These are phyloP conservation scores for Galerina marginata DNA, from an alignment of 768 basidiomycete genomes.

Conservation along the genomic window DNA sequence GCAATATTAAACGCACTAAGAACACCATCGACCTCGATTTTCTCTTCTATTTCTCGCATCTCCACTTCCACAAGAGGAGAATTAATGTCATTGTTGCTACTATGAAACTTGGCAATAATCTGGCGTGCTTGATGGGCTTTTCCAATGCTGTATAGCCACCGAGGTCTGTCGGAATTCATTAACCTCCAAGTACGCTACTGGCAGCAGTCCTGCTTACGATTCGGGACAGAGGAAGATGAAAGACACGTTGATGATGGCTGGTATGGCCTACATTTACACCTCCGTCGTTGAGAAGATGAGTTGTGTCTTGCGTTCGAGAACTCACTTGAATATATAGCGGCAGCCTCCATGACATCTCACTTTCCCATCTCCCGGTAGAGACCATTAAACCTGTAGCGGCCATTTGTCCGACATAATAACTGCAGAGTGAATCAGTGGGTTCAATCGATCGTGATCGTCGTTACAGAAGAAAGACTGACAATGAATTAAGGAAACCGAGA, in stretches of 20 bases:
- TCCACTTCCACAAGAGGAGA: constrained; percentile 58
- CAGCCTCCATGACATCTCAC: constrained; percentile 52
- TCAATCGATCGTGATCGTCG: too few relatives aligned
- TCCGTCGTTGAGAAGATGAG: neutral
- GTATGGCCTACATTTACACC: constrained; percentile 37
- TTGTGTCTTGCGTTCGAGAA: neutral
- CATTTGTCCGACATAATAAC: constrained; percentile 61
- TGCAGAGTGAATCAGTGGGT: constrained; percentile 16
- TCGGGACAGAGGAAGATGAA: constrained; percentile 55
- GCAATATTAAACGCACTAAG: constrained; percentile 40
- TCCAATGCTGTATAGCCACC: constrained; percentile 58
- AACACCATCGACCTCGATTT: constrained; percentile 48
- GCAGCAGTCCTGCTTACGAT: constrained; percentile 38
- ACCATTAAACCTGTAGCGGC: constrained; percentile 62
- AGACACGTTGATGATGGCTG: constrained; percentile 50
- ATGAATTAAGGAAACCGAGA: constrained; percentile 57
- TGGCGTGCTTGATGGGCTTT: constrained; percentile 44
- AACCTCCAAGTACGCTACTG: too few relatives aligned
- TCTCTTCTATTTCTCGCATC: constrained; percentile 59
- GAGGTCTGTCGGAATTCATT: constrained; percentile 37
- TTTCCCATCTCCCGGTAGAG: constrained; percentile 47
- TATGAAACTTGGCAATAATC: constrained; percentile 55
- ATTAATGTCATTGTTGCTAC: constrained; percentile 46
- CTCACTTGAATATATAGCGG: constrained; percentile 56
- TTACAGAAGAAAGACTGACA: constrained; percentile 33